These are phyloP conservation scores for Nothophaeocryptopus gaeumannii DNA, from an alignment of 2,329 filamentous ascomycete genomes.

Conservation along the genomic window DNA sequence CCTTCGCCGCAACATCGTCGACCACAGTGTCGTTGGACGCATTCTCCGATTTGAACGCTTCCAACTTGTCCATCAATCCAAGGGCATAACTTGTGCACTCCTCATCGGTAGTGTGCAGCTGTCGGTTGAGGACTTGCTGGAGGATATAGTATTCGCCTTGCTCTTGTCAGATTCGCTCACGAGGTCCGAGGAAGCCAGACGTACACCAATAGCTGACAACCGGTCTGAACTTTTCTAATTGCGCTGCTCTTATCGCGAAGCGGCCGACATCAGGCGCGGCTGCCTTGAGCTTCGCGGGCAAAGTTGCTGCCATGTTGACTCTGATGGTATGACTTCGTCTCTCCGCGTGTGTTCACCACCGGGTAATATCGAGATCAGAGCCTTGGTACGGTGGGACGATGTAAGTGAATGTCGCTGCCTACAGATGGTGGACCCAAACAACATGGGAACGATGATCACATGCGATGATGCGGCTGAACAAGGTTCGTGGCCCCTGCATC, in stretches of 20 bases:
- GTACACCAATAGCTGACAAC: constrained; percentile 93
- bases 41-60: constrained; percentile 73
- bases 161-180: constrained; percentile 4
- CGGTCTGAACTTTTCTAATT: constrained; percentile 81
- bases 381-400: no score
- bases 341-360: no score
- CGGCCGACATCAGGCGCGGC: constrained; percentile 72
- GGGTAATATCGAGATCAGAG: no score
- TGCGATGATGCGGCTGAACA: no score
- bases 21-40: constrained; percentile 76
- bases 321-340: no score
- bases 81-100: constrained; percentile 80
- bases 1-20: constrained; percentile 82
- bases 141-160: constrained; percentile 87
- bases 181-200: constrained; percentile 37
- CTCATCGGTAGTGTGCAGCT: constrained; percentile 73
- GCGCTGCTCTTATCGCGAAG: constrained; percentile 77
- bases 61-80: constrained; percentile 84
- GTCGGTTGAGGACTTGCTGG: constrained; percentile 80
- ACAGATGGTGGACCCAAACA: no score
- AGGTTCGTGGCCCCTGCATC: no score
- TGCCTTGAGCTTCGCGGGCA: constrained; percentile 68
- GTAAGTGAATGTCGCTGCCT: background rate
- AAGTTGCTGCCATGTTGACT: constrained; percentile 62
- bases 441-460: no score